Base-by-base conservation (phyloP, 2,329 filamentous ascomycete species). In the Penicillium sclerotiorum region DNA sequence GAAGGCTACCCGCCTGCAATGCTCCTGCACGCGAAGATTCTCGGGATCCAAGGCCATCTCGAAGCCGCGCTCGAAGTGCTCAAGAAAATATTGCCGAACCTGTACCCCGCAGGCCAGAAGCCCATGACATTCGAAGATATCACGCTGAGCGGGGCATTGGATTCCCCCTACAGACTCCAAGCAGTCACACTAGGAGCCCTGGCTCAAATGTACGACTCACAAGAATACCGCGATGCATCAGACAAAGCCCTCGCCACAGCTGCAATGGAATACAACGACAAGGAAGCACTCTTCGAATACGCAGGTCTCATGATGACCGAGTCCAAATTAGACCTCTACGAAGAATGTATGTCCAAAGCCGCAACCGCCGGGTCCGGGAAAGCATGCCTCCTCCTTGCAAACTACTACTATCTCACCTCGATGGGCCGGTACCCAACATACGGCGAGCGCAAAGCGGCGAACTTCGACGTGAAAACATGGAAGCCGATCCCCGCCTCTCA, bases 351-450 rank as follows among this genome's bases (percentile, higher is more conserved):
- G 65, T 57, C 37, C 35, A 64, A 64, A 45, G 66, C 67, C 22
- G 71, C 71, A 1, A 61, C 63, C 12, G 47, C 58, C 2, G 64
- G 65, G 6, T 36, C 69, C 28, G n/a, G 28, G 2, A 48, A 58
- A 5, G 67, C 71, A 2, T 68, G 65, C 49, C 49, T 61, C n/a
- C 63, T 61, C 25, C 57, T 74, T 8, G 72, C 62, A 3, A 68
- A 70, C 38, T 68, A 67, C 48, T 74, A 74, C 51, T 69, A 63
- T 44, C 64, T 60, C 36, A 71, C 58, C 6, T 64, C 32, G n/a
- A 54, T 56, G 11, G 63, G 65, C 4, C 46, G 52, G 25, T 60
- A 61, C 23, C 58, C 61, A 0, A 64, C 58, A 2, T 56, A 53
- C 2, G 66, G 27, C 7, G 40, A 43, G 23, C 40, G 33, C 15